Evolutionary conservation across 257 asterid species (phyloP), one percentile per base, ranked within the genome.

Genomic region (Agastache rugosa): DNA sequence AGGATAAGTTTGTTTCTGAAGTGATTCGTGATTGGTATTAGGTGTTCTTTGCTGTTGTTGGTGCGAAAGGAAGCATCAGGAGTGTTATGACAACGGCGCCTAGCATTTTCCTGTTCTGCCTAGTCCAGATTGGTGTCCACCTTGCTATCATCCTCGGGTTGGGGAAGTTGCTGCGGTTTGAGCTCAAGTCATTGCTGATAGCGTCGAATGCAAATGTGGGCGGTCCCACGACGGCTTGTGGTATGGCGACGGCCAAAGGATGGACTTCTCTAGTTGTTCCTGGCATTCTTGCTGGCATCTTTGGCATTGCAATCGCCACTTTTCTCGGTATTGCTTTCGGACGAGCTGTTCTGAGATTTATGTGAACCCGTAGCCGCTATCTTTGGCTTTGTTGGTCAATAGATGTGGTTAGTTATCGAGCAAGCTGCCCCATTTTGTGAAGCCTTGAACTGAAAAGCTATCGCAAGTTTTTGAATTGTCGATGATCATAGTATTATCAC

Each of bases 201-300:
- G 98, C 98, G 61, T 94, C 98, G 10, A 94, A 94, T 51, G 98
- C 98, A n/a, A 94, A 94, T 9, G 98, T 92, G 2, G 97, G 97
- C 6, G 98, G 97, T 25, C 98, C 97, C 1, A 92, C 98, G 5
- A 94, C 98, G 34, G 98, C 97, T 11, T 82, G 96, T 71, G 97
- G 97, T 50, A 92, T 94, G 98, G 98, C 98, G 79, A 90, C 95
- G 34, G 95, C 98, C 35, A 92, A 92, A 82, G 98, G 97, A 53
- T 94, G 98, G 98, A 84, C 68, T 67, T 92, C 98, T 63, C 37
- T 92, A 6, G 82, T 92, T 9, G 83, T 92, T 54, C 97, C 98
- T 6, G 97, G 89, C 20, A 90, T 94, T 81, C 97, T 94, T 78
- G 96, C 85, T 0, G 98, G 98, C 76, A 94, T 94, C 37, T 94